Evolutionary conservation across 1,284 basidiomycete genomes (phyloP).

Genomic region (Flammula alnicola): DNA sequence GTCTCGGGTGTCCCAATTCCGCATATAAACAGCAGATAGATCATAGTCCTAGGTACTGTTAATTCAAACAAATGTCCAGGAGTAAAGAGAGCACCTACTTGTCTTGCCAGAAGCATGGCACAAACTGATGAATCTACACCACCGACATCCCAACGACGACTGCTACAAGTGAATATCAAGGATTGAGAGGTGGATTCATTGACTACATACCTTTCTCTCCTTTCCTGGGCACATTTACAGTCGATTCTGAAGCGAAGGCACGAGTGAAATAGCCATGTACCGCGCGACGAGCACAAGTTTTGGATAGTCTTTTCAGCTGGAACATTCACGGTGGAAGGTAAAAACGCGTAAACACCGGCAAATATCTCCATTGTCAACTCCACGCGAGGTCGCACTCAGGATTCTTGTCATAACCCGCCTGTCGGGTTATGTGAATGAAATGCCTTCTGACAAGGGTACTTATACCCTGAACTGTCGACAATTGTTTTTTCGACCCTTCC

Average conservation of each 20-base stretch:
- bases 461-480: too few relatives aligned
- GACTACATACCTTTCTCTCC: slow-evolving; percentile 57
- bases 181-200: background rate
- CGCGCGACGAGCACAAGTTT: background rate
- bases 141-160: slow-evolving; percentile 92
- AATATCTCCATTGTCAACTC: too few relatives aligned
- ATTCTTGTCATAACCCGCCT: too few relatives aligned
- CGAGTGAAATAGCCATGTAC: slow-evolving; percentile 14
- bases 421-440: too few relatives aligned
- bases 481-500: too few relatives aligned
- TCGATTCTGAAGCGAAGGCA: slow-evolving; percentile 10
- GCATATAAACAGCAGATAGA: slow-evolving; percentile 91
- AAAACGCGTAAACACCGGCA: too few relatives aligned
- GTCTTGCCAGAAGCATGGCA: slow-evolving; percentile 72
- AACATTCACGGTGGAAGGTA: too few relatives aligned
- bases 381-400: too few relatives aligned
- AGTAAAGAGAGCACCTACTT: slow-evolving; percentile 53
- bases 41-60: slow-evolving; percentile 69
- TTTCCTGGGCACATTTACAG: slow-evolving; percentile 38
- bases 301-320: too few relatives aligned
- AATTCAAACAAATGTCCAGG: too few relatives aligned
- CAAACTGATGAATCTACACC: slow-evolving; percentile 94
- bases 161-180: slow-evolving; percentile 32
- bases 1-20: slow-evolving; percentile 88
- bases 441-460: too few relatives aligned